These are phyloP conservation scores for Tricholomella constricta DNA, from an alignment of 768 basidiomycete genomes.

Conservation along the genomic window DNA sequence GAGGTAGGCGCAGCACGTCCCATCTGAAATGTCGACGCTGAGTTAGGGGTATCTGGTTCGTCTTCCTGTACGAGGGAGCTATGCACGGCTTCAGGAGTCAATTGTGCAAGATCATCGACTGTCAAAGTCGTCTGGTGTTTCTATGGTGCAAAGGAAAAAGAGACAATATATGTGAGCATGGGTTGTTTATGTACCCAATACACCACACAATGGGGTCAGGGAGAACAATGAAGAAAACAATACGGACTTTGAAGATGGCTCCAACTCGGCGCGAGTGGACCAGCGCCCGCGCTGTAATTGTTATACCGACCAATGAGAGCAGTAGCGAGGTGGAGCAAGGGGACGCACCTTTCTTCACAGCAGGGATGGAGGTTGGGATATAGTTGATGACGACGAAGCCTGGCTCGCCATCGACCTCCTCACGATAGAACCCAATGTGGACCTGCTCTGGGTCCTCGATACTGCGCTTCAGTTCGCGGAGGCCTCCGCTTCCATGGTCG, in stretches of 20 bases:
- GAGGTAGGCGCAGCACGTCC: slow-evolving; percentile 10
- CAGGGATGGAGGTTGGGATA: slow-evolving; percentile 43
- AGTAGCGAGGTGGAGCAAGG: not conserved
- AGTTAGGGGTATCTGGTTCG: slow-evolving; percentile 25
- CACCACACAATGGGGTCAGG: slow-evolving; percentile 9
- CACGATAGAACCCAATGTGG: slow-evolving; percentile 49
- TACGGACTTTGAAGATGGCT: slow-evolving; percentile 45
- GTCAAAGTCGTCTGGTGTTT: slow-evolving; percentile 48
- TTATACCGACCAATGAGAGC: slow-evolving; percentile 7
- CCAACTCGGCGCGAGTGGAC: slow-evolving; percentile 52
- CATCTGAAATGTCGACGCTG: slow-evolving; percentile 13
- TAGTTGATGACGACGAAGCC: slow-evolving; percentile 47
- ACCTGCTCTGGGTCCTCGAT: slow-evolving; percentile 39
- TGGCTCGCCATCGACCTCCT: slow-evolving; percentile 37
- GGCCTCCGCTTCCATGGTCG: slow-evolving; percentile 42
- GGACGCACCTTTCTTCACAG: slow-evolving; percentile 34
- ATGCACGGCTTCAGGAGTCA: slow-evolving; percentile 43
- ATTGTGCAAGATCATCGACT: slow-evolving; percentile 43
- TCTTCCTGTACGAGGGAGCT: slow-evolving; percentile 30
- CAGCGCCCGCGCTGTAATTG: slow-evolving; percentile 41
- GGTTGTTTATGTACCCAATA: slow-evolving; percentile 7
- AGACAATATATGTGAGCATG: slow-evolving; percentile 11
- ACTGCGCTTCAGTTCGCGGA: slow-evolving; percentile 47
- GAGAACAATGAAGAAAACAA: slow-evolving; percentile 21
- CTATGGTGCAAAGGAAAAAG: slow-evolving; percentile 28